Conservation (phyloP, 2,329 filamentous ascomycete genomes). For the Dactylellina cionopaga region DNA sequence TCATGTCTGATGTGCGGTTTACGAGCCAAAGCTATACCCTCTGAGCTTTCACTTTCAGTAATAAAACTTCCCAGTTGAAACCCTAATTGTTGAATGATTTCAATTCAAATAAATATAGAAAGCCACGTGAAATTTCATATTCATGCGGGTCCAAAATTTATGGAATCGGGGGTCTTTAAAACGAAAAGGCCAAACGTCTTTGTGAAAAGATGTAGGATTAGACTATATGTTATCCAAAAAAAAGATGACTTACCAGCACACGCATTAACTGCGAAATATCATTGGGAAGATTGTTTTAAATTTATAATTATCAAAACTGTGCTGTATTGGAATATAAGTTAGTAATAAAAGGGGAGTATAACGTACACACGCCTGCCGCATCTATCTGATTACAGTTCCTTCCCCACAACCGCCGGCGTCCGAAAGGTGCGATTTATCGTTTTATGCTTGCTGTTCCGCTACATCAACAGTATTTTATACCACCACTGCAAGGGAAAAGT, state of each 20-base stretch:
- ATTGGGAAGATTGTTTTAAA: not conserved
- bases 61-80: no score
- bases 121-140: no score
- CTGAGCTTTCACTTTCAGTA: no score
- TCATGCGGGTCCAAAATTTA: no score
- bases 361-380: slow-evolving; percentile 45
- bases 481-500: slow-evolving; percentile 50
- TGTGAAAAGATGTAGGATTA: no score
- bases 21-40: no score
- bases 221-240: no score
- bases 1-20: no score
- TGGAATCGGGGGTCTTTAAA: no score
- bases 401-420: not conserved
- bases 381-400: slow-evolving; percentile 7
- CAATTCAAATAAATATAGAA: no score
- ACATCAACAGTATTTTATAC: slow-evolving; percentile 51
- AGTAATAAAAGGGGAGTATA: slow-evolving; percentile 51
- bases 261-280: not conserved
- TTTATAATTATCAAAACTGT: not conserved
- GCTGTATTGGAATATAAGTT: slow-evolving; percentile 33
- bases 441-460: slow-evolving; percentile 44
- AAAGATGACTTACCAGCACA: slow-evolving; percentile 16
- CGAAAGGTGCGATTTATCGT: slow-evolving; percentile 16
- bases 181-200: no score
- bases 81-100: no score